Percentiles rank a stretch among this genome's conserved stretches.
These are phyloP conservation scores for Austropuccinia psidii DNA, from an alignment of 1,284 basidiomycete genomes.

Conservation along the genomic window DNA sequence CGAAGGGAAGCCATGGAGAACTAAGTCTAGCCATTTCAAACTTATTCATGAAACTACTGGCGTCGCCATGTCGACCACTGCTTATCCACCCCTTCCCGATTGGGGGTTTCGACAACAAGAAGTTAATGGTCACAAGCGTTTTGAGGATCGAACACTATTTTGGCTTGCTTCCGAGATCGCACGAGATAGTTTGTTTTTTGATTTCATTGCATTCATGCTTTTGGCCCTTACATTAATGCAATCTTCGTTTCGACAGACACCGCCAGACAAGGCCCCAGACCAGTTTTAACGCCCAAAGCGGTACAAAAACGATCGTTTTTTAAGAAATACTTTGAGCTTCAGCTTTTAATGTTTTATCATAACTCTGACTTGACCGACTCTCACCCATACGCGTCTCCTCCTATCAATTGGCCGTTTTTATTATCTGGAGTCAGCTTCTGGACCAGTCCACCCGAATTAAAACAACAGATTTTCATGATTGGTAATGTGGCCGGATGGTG, in stretches of 20 bases:
- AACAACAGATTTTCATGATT: slow-evolving; percentile 91
- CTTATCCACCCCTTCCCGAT: slow-evolving; percentile 67
- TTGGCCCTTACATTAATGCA: not conserved
- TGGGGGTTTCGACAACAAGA: slow-evolving; percentile 98
- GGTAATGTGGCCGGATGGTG: slow-evolving; percentile 95
- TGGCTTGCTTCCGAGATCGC: slow-evolving; percentile 86
- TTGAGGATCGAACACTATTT: slow-evolving; percentile 67
- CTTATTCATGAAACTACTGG: slow-evolving; percentile 80
- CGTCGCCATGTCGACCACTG: slow-evolving; percentile 89
- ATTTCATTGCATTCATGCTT: not conserved
- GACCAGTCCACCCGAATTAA: slow-evolving; percentile 69
- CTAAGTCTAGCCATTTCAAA: slow-evolving; percentile 81
- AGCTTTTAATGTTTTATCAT: slow-evolving; percentile 92
- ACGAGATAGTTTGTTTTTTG: slow-evolving; percentile 48
- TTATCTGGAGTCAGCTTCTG: slow-evolving; percentile 95
- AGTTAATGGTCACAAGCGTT: slow-evolving; percentile 94
- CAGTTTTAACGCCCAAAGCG: slow-evolving; percentile 54
- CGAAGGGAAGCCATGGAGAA: slow-evolving; percentile 74
- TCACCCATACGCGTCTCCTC: slow-evolving; percentile 88
- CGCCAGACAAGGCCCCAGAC: slow-evolving; percentile 4
- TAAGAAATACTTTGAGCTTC: slow-evolving; percentile 87
- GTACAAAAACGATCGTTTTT: slow-evolving; percentile 82
- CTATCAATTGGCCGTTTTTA: slow-evolving; percentile 97
- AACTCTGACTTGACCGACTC: slow-evolving; percentile 89
- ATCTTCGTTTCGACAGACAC: slow-evolving; percentile 17